These are phyloP conservation scores for Trichoderma arundinaceum DNA, from an alignment of 2,329 filamentous ascomycete genomes.

Conservation along the genomic window DNA sequence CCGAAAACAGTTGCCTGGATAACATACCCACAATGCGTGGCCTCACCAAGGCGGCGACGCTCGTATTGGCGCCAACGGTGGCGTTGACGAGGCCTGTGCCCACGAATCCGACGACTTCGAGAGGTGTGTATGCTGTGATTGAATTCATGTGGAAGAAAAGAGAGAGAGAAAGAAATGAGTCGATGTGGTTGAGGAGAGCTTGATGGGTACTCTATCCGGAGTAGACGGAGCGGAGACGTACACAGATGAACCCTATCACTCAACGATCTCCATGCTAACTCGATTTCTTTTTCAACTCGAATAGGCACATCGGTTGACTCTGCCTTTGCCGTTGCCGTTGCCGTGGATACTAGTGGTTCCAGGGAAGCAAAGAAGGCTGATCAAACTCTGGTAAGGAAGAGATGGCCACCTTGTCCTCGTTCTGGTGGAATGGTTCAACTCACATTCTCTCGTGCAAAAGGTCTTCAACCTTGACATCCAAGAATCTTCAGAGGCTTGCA, in stretches of 20 bases:
- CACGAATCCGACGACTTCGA: neutral
- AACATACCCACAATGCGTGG: constrained; percentile 28
- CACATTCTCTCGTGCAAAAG: neutral
- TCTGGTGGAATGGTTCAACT: neutral
- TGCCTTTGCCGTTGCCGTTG: constrained; percentile 23
- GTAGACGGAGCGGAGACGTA: neutral
- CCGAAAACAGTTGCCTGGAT: constrained; percentile 16
- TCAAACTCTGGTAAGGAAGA: constrained; percentile 27
- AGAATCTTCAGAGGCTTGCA: constrained; percentile 26
- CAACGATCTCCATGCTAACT: constrained; percentile 1
- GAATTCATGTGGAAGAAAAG: neutral
- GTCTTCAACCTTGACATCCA: constrained; percentile 26
- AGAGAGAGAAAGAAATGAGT: neutral
- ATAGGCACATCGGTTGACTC: constrained; percentile 4
- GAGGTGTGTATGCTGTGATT: constrained; percentile 18
- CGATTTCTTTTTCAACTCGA: neutral
- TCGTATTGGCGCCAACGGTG: constrained; percentile 25
- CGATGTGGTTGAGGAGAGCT: too few species aligned
- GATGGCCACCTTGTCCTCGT: neutral
- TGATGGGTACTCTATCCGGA: constrained; percentile 18
- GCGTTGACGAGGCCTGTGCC: constrained; percentile 22
- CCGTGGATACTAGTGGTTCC: constrained; percentile 9
- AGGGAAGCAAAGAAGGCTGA: neutral
- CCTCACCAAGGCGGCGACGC: constrained; percentile 24
- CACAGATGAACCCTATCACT: neutral